Conservation (phyloP, 2,329 filamentous ascomycete genomes). For the Cercospora beticola region DNA sequence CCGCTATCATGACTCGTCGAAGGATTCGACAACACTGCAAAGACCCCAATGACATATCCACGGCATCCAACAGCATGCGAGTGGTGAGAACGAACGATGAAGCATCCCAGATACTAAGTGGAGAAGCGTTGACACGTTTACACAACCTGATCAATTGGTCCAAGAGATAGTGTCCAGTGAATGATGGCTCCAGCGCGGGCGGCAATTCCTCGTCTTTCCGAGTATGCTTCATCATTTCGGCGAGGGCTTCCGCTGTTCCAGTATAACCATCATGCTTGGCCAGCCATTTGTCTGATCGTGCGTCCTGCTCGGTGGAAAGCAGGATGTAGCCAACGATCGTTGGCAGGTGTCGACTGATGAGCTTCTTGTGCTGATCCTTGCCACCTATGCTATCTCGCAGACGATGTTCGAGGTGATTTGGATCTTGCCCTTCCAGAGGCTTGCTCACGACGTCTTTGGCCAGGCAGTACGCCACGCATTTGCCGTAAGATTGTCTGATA, state of each 20-base stretch:
- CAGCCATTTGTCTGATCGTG: constrained; percentile 63
- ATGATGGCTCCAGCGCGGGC: constrained; percentile 81
- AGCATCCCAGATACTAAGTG: constrained; percentile 38
- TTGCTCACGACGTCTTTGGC: constrained; percentile 63
- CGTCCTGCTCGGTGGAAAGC: constrained; percentile 69
- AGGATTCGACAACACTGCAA: constrained; percentile 84
- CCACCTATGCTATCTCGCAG: constrained; percentile 69
- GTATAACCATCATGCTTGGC: constrained; percentile 47
- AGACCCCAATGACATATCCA: constrained; percentile 80
- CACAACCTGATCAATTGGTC: constrained; percentile 78
- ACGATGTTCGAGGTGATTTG: constrained; percentile 44
- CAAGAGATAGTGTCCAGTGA: constrained; percentile 73
- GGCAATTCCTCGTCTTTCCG: constrained; percentile 66
- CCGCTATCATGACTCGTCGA: constrained; percentile 77
- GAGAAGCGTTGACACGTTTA: constrained; percentile 65
- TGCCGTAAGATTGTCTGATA: constrained; percentile 69
- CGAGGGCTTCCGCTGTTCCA: constrained; percentile 64
- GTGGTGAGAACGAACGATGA: constrained; percentile 45
- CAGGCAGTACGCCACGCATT: constrained; percentile 78
- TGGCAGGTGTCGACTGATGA: constrained; percentile 69
- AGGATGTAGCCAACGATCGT: constrained; percentile 76
- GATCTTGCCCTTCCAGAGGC: constrained; percentile 36
- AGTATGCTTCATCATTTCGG: constrained; percentile 67
- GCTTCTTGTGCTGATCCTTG: constrained; percentile 58
- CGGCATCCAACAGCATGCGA: constrained; percentile 74